These are phyloP conservation scores for Phytophthora constricta DNA, from an alignment of 352 stramenopile species.

Conservation along the genomic window DNA sequence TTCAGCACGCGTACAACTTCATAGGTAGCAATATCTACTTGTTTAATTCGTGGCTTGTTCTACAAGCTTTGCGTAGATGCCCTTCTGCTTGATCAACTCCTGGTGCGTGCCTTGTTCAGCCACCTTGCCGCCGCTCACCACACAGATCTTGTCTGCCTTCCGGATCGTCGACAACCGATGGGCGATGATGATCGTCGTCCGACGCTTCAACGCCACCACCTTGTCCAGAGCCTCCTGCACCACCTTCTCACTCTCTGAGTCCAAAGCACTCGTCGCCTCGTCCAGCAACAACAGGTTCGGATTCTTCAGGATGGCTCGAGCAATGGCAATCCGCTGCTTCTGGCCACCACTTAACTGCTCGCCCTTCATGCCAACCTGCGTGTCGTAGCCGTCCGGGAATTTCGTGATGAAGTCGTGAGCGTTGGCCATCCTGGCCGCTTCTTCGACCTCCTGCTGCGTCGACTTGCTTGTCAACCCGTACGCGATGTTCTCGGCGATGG, in stretches of 20 bases:
- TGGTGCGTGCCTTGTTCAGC: slow-evolving; percentile 92
- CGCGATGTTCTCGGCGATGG: slow-evolving; percentile 59
- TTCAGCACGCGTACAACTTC: too few species aligned
- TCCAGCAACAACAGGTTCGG: slow-evolving; percentile 37
- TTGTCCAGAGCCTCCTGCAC: slow-evolving; percentile 81
- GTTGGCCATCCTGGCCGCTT: slow-evolving; percentile 89
- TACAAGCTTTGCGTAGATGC: slow-evolving; percentile 39
- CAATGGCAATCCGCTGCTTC: slow-evolving; percentile 38
- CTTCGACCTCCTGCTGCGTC: slow-evolving; percentile 66
- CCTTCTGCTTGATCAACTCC: slow-evolving; percentile 74
- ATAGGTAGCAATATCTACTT: too few species aligned
- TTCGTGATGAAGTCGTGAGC: slow-evolving; percentile 90
- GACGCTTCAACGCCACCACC: slow-evolving; percentile 49
- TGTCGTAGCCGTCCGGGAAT: slow-evolving; percentile 93
- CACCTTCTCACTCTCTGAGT: slow-evolving; percentile 78
- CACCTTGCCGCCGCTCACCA: slow-evolving; percentile 91
- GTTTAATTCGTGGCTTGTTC: slow-evolving; percentile 5
- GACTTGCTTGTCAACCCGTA: slow-evolving; percentile 46
- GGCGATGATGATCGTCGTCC: slow-evolving; percentile 93
- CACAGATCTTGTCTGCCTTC: slow-evolving; percentile 94
- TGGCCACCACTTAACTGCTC: slow-evolving; percentile 69
- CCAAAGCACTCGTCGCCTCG: slow-evolving; percentile 52
- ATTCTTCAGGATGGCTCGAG: slow-evolving; percentile 61
- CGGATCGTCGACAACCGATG: slow-evolving; percentile 93
- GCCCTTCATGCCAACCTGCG: slow-evolving; percentile 92